Evolutionary conservation across 1,284 basidiomycete genomes (phyloP), one percentile per base, ranked within the genome.

Genomic region (Heterobasidion occidentale): DNA sequence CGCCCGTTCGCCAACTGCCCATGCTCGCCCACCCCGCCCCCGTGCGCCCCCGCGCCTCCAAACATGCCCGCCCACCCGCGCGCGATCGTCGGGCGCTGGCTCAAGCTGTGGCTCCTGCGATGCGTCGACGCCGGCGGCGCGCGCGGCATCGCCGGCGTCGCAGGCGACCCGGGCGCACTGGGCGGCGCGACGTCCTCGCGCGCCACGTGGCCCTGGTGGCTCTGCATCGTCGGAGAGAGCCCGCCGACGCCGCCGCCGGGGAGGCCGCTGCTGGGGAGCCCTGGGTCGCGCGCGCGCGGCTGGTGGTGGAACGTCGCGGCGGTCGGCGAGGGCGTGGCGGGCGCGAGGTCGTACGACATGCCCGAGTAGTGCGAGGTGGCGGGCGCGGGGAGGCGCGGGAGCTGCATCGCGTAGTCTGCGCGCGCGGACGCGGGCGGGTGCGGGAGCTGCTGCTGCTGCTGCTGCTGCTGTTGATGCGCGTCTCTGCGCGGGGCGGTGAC

Each of bases 401-500:
- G 77, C 0, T 84, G 80, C 85, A 92, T 92, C 61, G 79, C 84
- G 67, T 92, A 94, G 62, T 91, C 87, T 7, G 83, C 81, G 64
- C 81, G 92, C 1, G 88, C n/a, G n/a, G n/a, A n/a, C n/a, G n/a
- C 81, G 36, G 91, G 91, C 7, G 94, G 76, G 20, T 86, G 79
- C 1, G 92, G 90, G 7, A 94, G 77, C 0, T 84, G 80, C 85
- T 92, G 92, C 61, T n/a, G n/a, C n/a, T n/a, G n/a, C n/a, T n/a
- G n/a, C n/a, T n/a, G n/a, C n/a, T 91, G 64, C 81, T 86, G 17
- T 67, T 42, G 7, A 70, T 58, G 52, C 65, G 65, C 12, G 61
- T 71, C 72, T 12, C 64, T 59, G 35, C 64, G 59, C 2, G 67
- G 58, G 0, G 70, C 36, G 7, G 53, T 14, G 36, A 56, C 12